Base-by-base conservation (phyloP, 805 yeast species). In the Pichia cephalocereana region DNA sequence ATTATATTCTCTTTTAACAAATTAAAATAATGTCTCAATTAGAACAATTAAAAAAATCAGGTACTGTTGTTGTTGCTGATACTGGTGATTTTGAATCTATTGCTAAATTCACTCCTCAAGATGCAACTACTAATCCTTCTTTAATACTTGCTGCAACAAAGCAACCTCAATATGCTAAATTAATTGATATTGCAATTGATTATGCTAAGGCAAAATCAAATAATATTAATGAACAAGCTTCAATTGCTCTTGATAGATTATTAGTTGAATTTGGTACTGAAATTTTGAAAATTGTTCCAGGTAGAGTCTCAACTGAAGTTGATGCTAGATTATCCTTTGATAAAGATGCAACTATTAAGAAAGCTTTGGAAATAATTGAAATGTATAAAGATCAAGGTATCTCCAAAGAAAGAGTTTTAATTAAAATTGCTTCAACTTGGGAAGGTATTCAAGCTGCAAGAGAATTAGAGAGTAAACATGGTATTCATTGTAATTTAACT, bases 371-470 rank as follows among this genome's bases (percentile, higher is more conserved):
- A 67, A 79, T 93, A 75, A 93, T 93, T 62, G 81, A 76, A 48
- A 78, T 91, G 61, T 93, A 93, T 80, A 76, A 88, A 74, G 74
- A 80, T 51, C 76, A 77, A 61, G 98, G 98, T 59, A 85, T 93
- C 62, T 64, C 71, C 55, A 89, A 88, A 76, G 96, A 90, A 56
- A 80, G 98, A 70, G 79, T 93, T 54, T 79, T 91, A 66, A 93
- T 93, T 74, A 93, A 93, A 80, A 80, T 93, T 57, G 99, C 99
- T 53, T 85, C 98, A 52, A 93, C 99, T 56, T 93, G 90, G 86
- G 99, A 93, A 75, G 99, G 99, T 77, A 93, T 93, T 69, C 96
- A 87, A 72, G 99, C 99, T 60, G 99, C 99, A 50, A 80, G 82
- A 69, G 96, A 86, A 69, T 79, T 93, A 68, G 99, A 93, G 77